phyloP scores from a whole-genome alignment of 2,329 filamentous ascomycete species.

The Colletotrichum tanaceti region DNA sequence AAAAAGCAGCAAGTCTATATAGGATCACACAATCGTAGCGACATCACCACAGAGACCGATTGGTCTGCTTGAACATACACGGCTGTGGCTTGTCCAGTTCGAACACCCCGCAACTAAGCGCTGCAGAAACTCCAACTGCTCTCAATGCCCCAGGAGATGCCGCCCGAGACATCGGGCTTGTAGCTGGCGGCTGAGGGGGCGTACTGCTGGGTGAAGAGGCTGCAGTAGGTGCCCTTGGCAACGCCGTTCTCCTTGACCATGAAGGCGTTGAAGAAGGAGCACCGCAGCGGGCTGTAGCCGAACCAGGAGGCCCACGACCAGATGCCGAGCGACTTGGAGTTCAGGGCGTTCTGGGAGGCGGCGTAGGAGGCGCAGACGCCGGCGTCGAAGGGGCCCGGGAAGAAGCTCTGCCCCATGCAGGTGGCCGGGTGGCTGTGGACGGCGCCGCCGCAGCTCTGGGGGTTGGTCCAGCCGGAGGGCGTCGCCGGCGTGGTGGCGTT shows the following conservation, averaged over 20 bases:
- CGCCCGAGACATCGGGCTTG: constrained; percentile 2
- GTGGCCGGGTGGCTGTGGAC: constrained; percentile 33
- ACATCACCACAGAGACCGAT: no score
- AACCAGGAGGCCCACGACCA: constrained; percentile 17
- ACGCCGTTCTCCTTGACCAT: constrained; percentile 38
- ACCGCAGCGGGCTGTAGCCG: constrained; percentile 35
- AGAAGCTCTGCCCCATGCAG: constrained; percentile 38
- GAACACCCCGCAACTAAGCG: neutral
- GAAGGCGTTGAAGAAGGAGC: constrained; percentile 40
- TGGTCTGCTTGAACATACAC: no score
- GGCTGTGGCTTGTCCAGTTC: neutral
- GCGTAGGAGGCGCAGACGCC: constrained; percentile 34
- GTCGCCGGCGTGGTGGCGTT: constrained; percentile 28
- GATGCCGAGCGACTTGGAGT: constrained; percentile 26
- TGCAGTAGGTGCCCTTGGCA: constrained; percentile 38
- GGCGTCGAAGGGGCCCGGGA: constrained; percentile 33
- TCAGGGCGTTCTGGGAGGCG: constrained; percentile 28
- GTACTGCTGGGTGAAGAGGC: constrained; percentile 36
- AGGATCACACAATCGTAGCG: no score
- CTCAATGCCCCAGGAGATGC: constrained; percentile 27
- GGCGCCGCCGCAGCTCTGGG: constrained; percentile 20
- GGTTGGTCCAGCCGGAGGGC: constrained; percentile 37
- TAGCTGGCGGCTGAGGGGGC: constrained; percentile 25
- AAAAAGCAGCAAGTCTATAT: no score
- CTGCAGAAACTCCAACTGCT: constrained; percentile 37